Conservation (phyloP, 2,329 filamentous ascomycete genomes). For the Emmonsiellopsis sp. region DNA sequence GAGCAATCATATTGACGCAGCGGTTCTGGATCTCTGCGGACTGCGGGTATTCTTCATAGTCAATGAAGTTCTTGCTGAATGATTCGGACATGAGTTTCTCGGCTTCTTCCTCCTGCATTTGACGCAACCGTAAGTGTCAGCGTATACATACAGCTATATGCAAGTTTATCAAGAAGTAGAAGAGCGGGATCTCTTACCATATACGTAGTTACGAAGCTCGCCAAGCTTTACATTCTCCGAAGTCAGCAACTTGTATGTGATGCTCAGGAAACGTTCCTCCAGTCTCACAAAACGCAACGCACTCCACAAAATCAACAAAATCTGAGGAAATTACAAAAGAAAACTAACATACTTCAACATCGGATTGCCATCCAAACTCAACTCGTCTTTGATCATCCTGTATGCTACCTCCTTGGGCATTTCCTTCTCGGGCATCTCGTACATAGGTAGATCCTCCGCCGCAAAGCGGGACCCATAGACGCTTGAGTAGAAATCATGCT, state of each 20-base stretch:
- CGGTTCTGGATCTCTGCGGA: slow-evolving; percentile 83
- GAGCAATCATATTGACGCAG: slow-evolving; percentile 82
- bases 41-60: slow-evolving; percentile 77
- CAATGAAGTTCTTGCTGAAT: slow-evolving; percentile 92
- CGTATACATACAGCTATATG: not conserved
- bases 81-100: slow-evolving; percentile 92
- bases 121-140: not conserved
- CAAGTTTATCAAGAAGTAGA: not conserved
- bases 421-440: slow-evolving; percentile 79
- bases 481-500: slow-evolving; percentile 55
- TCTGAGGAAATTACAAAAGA: not conserved
- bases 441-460: slow-evolving; percentile 64
- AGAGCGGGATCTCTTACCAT: slow-evolving; percentile 54
- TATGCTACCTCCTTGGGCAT: slow-evolving; percentile 94
- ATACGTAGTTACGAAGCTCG: slow-evolving; percentile 91
- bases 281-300: not conserved
- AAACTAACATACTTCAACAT: slow-evolving; percentile 50
- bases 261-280: not conserved
- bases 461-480: slow-evolving; percentile 87
- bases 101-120: slow-evolving; percentile 70
- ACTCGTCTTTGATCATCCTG: slow-evolving; percentile 90
- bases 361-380: slow-evolving; percentile 83
- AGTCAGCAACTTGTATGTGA: not conserved
- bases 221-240: slow-evolving; percentile 49
- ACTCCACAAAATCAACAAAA: not conserved